phyloP scores from a whole-genome alignment of 1,284 basidiomycete genomes.

The Anthracocystis panici-leucophaei region DNA sequence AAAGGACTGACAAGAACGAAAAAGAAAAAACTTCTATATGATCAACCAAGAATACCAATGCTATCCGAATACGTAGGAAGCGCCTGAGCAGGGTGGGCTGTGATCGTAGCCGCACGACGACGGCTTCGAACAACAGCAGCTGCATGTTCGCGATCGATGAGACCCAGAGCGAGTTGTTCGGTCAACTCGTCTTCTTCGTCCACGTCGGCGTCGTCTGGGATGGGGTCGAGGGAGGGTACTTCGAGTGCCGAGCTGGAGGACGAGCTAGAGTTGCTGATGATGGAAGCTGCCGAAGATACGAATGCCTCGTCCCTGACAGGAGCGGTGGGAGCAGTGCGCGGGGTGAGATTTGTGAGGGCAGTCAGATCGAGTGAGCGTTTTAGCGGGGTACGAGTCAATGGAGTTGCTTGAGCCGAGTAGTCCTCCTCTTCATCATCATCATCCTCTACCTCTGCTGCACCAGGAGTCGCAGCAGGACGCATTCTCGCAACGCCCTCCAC shows the following conservation, averaged over 20 bases:
- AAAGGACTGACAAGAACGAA: neutral
- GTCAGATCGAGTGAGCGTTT: conserved; percentile 43
- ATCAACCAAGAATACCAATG: conserved; percentile 44
- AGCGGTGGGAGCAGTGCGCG: neutral
- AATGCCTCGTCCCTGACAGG: conserved; percentile 7
- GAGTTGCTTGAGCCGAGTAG: conserved; percentile 46
- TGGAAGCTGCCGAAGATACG: conserved; percentile 24
- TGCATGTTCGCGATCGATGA: conserved; percentile 44
- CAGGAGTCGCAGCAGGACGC: neutral
- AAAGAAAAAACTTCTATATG: neutral
- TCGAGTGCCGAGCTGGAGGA: conserved; percentile 15
- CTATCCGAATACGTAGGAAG: conserved; percentile 50
- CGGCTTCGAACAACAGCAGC: conserved; percentile 25
- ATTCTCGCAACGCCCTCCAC: conserved; percentile 21
- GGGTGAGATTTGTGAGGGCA: conserved; percentile 11
- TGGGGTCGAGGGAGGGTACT: conserved; percentile 48
- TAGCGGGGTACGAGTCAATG: conserved; percentile 38
- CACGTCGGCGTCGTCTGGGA: conserved; percentile 44
- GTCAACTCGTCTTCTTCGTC: conserved; percentile 45
- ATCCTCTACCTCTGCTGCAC: conserved; percentile 12
- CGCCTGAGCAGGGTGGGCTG: conserved; percentile 6
- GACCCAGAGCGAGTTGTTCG: conserved; percentile 48
- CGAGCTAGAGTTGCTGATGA: conserved; percentile 27
- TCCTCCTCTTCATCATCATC: conserved; percentile 34
- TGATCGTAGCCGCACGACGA: conserved; percentile 27